phyloP scores from a whole-genome alignment of 2,329 filamentous ascomycete genomes.

The Penicillium corylophilum region DNA sequence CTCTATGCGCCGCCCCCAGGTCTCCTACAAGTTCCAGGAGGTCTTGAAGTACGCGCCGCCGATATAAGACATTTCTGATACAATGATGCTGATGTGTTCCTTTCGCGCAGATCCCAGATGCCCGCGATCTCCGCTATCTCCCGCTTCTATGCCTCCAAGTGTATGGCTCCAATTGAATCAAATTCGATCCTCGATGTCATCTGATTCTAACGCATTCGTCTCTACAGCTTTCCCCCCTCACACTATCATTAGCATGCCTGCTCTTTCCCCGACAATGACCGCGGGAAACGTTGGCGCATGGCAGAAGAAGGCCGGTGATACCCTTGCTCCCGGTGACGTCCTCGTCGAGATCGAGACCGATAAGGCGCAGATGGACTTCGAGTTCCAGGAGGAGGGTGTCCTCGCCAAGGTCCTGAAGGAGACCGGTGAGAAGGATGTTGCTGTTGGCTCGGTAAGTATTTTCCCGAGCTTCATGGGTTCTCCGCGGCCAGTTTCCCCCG shows the following conservation, averaged over 20 bases:
- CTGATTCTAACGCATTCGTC: conserved; percentile 21
- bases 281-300: conserved; percentile 93
- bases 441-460: conserved; percentile 85
- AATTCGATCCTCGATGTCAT: conserved; percentile 7
- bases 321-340: conserved; percentile 86
- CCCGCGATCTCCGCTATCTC: conserved; percentile 60
- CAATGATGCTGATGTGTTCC: conserved; percentile 22
- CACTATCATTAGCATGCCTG: conserved; percentile 95
- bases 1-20: conserved; percentile 47
- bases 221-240: conserved; percentile 84
- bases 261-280: conserved; percentile 96
- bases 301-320: conserved; percentile 96
- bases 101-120: conserved; percentile 38
- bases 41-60: conserved; percentile 38
- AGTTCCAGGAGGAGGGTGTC: conserved; percentile 97
- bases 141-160: conserved; percentile 69
- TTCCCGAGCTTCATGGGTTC: conserved; percentile 13
- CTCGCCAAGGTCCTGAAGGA: conserved; percentile 93
- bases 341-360: conserved; percentile 98
- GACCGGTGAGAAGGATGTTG: conserved; percentile 86
- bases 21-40: conserved; percentile 45
- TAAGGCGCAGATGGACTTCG: conserved; percentile 99
- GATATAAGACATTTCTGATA: not conserved
- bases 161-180: conserved; percentile 43
- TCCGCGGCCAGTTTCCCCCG: conserved; percentile 4